Percentiles rank a stretch among this genome's conserved stretches.
phyloP scores from a whole-genome alignment of 1,139 yeast species.

The Williopsis jadinii region DNA sequence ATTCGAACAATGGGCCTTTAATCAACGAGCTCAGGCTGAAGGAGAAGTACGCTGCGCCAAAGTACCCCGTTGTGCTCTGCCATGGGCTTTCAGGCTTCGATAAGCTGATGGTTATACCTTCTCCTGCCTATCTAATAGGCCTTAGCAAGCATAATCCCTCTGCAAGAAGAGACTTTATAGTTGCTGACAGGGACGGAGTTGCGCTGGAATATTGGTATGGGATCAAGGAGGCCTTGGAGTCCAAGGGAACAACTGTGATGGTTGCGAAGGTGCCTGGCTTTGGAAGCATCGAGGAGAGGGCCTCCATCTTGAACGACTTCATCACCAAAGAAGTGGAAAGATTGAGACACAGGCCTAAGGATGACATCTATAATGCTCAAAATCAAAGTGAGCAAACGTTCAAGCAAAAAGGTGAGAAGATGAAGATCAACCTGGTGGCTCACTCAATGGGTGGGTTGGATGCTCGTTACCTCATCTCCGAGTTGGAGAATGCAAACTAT shows the following conservation, averaged over 20 bases:
- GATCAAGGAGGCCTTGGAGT: constrained; percentile 51
- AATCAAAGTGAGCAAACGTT: constrained; percentile 13
- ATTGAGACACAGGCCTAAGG: constrained; percentile 27
- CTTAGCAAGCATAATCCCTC: constrained; percentile 23
- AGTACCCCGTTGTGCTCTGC: constrained; percentile 66
- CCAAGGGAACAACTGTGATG: constrained; percentile 59
- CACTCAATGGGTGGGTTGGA: constrained; percentile 96
- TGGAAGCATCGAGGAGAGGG: constrained; percentile 68
- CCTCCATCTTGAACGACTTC: constrained; percentile 46
- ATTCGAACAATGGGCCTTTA: constrained; percentile 5
- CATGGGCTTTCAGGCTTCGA: constrained; percentile 87
- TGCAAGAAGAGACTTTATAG: constrained; percentile 15
- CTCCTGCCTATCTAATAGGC: constrained; percentile 19
- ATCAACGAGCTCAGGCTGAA: constrained; percentile 18
- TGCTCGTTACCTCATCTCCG: constrained; percentile 64
- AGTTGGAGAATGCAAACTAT: constrained; percentile 38
- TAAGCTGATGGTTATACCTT: constrained; percentile 44
- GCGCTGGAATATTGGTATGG: constrained; percentile 79
- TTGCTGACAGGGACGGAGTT: constrained; percentile 27
- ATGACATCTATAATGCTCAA: constrained; percentile 28
- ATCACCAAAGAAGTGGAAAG: constrained; percentile 37
- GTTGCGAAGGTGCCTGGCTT: constrained; percentile 80
- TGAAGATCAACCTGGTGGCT: constrained; percentile 70
- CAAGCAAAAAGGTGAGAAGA: constrained; percentile 20
- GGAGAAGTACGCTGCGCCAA: constrained; percentile 32